Conservation (phyloP, 345 rosid species). For the Arabidopsis thaliana region DNA sequence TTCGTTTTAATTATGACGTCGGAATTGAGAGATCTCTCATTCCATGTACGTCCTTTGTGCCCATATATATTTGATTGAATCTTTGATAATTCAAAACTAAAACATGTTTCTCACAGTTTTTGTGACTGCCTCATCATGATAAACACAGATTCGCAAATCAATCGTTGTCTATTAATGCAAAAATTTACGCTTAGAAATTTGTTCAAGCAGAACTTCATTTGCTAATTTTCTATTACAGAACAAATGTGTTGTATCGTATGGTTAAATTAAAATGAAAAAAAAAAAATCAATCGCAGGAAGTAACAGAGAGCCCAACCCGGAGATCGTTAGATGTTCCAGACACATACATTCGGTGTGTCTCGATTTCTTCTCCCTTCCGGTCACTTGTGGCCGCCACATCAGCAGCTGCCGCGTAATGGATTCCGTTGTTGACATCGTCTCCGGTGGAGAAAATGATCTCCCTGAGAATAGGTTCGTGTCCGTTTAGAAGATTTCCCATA, state of each 20-base stretch:
- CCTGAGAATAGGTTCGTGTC: slow-evolving; percentile 87
- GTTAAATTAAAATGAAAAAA: slow-evolving; percentile 21
- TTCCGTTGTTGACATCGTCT: slow-evolving; percentile 55
- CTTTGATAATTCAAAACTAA: background rate
- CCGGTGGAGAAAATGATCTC: slow-evolving; percentile 76
- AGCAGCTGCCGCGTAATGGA: slow-evolving; percentile 61
- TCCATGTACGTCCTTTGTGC: background rate
- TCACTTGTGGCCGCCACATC: slow-evolving; percentile 43
- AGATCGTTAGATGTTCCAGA: slow-evolving; percentile 95
- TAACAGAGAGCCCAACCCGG: slow-evolving; percentile 86
- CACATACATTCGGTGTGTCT: slow-evolving; percentile 86
- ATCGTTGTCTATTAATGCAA: background rate
- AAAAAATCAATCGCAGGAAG: slow-evolving; percentile 68
- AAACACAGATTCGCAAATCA: background rate
- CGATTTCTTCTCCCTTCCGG: slow-evolving; percentile 61
- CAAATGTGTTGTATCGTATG: slow-evolving; percentile 13
- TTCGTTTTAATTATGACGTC: slow-evolving; percentile 4
- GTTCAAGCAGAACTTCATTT: slow-evolving; percentile 1
- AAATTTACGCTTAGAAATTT: background rate
- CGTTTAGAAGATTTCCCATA: slow-evolving; percentile 95
- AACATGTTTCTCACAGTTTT: background rate
- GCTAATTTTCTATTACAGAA: slow-evolving; percentile 18
- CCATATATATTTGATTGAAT: background rate
- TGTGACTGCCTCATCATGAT: background rate
- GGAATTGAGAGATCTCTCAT: slow-evolving; percentile 6